phyloP scores from a whole-genome alignment of 148 eudicot genomes.

The Heliosperma pusillum region DNA sequence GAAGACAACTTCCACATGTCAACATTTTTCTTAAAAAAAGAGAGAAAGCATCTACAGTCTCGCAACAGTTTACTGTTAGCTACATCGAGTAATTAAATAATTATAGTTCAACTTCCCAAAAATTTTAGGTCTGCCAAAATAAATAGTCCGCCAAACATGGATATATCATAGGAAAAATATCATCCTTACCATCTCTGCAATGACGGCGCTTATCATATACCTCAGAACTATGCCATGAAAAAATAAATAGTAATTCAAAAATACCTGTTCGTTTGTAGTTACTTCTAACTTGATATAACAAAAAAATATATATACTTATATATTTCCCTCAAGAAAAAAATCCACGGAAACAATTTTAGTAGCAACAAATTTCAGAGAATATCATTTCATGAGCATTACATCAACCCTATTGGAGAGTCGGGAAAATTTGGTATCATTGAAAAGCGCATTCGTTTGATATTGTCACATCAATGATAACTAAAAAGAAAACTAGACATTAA shows the following conservation, averaged over 20 bases:
- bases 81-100: neutral
- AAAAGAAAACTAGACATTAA: too few relatives aligned
- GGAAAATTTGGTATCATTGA: neutral
- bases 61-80: neutral
- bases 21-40: neutral
- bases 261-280: neutral
- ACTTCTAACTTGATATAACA: neutral
- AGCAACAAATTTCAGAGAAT: neutral
- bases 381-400: neutral
- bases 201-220: neutral
- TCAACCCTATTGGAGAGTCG: neutral
- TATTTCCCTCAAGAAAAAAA: neutral
- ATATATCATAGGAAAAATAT: neutral
- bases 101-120: neutral
- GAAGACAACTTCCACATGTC: neutral
- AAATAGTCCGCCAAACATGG: neutral
- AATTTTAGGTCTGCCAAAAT: neutral
- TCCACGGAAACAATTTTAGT: neutral
- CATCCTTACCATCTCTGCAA: neutral
- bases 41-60: neutral
- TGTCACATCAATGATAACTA: too few relatives aligned
- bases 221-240: neutral
- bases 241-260: neutral
- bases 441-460: too few relatives aligned
- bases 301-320: neutral